A percentile compares a stretch with the other conserved stretches of the same genome.
Evolutionary conservation across 768 basidiomycete species (phyloP).

Genomic region (Coprinopsis cinerea): DNA sequence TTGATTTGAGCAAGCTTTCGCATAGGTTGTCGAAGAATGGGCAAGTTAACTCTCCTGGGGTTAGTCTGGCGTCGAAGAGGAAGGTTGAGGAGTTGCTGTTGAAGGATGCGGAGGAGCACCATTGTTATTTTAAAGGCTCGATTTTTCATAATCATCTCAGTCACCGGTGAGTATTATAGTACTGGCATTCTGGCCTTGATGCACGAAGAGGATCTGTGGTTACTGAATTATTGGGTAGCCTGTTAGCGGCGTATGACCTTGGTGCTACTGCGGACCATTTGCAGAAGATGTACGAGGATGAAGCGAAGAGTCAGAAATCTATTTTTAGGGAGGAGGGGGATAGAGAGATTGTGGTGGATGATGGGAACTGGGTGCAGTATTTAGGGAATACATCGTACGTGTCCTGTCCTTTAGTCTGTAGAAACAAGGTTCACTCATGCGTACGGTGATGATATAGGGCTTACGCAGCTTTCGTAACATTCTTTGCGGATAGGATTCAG

Average conservation of each 20-base stretch:
- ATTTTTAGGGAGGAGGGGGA: slow-evolving; percentile 31
- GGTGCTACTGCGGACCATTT: slow-evolving; percentile 42
- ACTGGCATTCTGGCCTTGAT: neutral
- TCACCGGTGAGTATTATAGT: slow-evolving; percentile 50
- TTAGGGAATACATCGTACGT: slow-evolving; percentile 44
- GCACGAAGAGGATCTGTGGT: no score
- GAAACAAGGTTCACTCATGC: neutral
- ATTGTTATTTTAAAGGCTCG: slow-evolving; percentile 39
- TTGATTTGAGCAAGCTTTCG: no score
- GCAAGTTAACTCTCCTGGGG: no score
- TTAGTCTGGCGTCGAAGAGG: no score
- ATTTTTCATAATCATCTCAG: slow-evolving; percentile 53
- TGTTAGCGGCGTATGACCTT: slow-evolving; percentile 52
- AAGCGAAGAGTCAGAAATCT: slow-evolving; percentile 32
- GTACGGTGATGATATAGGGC: slow-evolving; percentile 29
- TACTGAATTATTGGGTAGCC: slow-evolving; percentile 22
- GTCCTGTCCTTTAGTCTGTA: neutral
- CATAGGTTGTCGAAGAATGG: no score
- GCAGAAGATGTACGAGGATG: slow-evolving; percentile 43
- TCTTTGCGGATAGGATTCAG: slow-evolving; percentile 35
- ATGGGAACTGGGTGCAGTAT: slow-evolving; percentile 44
- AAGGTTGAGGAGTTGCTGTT: slow-evolving; percentile 45
- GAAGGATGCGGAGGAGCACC: slow-evolving; percentile 42
- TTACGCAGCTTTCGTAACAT: slow-evolving; percentile 31
- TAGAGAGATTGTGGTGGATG: slow-evolving; percentile 29